Conservation (phyloP, 2,329 filamentous ascomycete genomes). For the Curvularia hawaiiensis region DNA sequence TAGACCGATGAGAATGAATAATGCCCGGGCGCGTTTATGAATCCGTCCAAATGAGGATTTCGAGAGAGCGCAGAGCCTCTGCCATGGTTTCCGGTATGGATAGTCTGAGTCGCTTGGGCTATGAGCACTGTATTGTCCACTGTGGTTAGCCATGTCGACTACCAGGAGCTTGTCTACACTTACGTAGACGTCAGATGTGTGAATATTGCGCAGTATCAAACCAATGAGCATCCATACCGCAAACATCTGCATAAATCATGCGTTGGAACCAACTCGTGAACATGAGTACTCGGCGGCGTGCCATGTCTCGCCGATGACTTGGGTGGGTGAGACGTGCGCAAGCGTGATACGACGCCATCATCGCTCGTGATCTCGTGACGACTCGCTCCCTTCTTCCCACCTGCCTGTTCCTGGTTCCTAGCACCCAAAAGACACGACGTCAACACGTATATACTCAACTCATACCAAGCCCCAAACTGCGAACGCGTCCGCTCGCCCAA, state of each 20-base stretch:
- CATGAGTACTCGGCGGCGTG: slow-evolving; percentile 17
- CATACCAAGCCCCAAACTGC: slow-evolving; percentile 1
- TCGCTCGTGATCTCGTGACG: slow-evolving; percentile 30
- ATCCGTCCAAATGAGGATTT: neutral
- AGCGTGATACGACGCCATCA: slow-evolving; percentile 30
- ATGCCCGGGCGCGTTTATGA: neutral
- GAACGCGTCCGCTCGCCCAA: slow-evolving; percentile 11
- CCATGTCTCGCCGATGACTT: slow-evolving; percentile 23
- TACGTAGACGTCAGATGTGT: neutral
- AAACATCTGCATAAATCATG: neutral
- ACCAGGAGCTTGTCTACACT: neutral
- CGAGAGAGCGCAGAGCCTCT: neutral
- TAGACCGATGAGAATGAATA: neutral
- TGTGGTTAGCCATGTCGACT: neutral
- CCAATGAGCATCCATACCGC: neutral
- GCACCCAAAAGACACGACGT: slow-evolving; percentile 7
- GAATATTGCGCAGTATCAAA: neutral
- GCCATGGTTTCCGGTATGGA: neutral
- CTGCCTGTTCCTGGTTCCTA: slow-evolving; percentile 13
- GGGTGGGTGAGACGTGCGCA: slow-evolving; percentile 27
- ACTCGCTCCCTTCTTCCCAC: slow-evolving; percentile 17
- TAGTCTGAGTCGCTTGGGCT: neutral
- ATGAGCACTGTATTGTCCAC: neutral
- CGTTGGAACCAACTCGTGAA: slow-evolving; percentile 2
- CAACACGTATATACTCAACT: neutral